A percentile compares a stretch with the other conserved stretches of the same genome.
Conservation (phyloP, 176 grass and related monocot genomes). For the Urochloa ruziziensis region DNA sequence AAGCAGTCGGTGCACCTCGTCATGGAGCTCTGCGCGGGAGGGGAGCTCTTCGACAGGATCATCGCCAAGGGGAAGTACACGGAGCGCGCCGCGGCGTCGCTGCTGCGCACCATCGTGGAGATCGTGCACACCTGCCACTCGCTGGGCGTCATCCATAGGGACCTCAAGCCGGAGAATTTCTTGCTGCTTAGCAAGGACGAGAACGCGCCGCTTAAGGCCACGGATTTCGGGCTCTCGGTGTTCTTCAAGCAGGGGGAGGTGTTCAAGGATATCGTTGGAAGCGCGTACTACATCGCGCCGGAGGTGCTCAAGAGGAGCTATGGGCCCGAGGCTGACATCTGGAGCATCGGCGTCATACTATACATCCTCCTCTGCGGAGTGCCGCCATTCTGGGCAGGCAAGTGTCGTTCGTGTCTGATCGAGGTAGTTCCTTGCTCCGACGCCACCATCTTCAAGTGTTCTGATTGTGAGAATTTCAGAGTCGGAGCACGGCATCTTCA, state of each 20-base stretch:
- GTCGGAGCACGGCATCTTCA: constrained; percentile 87
- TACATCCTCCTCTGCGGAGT: constrained; percentile 86
- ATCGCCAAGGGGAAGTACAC: constrained; percentile 88
- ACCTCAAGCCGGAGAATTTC: constrained; percentile 98
- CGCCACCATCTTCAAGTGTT: no score
- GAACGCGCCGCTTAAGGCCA: constrained; percentile 76
- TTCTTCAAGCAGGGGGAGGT: constrained; percentile 95
- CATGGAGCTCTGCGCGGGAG: constrained; percentile 94
- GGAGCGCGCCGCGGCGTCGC: constrained; percentile 67
- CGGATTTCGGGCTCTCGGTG: constrained; percentile 85
- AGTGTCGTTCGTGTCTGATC: no score
- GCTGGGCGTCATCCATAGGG: constrained; percentile 89
- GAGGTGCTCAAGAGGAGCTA: constrained; percentile 84
- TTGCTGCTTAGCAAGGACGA: constrained; percentile 80
- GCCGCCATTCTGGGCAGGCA: constrained; percentile 85
- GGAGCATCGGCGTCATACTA: constrained; percentile 82
- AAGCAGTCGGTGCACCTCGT: constrained; percentile 96
- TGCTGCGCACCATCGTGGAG: constrained; percentile 89
- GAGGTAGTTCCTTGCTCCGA: no score
- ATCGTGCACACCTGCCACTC: constrained; percentile 95
- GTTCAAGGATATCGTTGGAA: constrained; percentile 94
- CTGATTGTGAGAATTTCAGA: constrained; percentile 33
- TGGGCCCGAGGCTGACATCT: constrained; percentile 75
- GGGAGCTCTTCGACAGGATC: constrained; percentile 92
- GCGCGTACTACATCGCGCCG: constrained; percentile 88